Evolutionary conservation across 1,284 basidiomycete genomes (phyloP).

Genomic region (Polyporus tsugae): DNA sequence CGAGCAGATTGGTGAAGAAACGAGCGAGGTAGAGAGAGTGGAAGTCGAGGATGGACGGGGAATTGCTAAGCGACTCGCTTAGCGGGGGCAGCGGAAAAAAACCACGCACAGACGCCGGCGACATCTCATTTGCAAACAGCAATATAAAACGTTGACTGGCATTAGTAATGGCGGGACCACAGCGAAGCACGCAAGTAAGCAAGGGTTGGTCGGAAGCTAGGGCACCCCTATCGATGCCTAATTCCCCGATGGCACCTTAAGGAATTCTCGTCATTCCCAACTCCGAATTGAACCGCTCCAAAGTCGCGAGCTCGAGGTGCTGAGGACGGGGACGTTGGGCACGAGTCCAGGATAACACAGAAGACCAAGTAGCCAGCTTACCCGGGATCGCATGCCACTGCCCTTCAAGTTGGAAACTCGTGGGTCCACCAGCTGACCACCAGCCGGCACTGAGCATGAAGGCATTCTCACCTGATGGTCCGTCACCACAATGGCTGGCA

Average conservation of each 20-base stretch:
- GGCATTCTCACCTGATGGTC: not conserved
- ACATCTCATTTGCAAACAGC: no score
- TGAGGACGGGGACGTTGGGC: not conserved
- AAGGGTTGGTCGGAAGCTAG: constrained; percentile 5
- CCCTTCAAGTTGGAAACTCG: not conserved
- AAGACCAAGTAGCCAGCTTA: not conserved
- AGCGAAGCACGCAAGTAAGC: not conserved
- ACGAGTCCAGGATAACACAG: not conserved
- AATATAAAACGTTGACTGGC: not conserved
- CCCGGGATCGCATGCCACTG: not conserved
- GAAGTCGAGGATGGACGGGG: no score
- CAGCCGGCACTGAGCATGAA: not conserved
- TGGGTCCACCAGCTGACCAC: not conserved
- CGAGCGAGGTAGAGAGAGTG: no score
- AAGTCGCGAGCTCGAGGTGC: not conserved
- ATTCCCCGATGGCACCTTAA: not conserved
- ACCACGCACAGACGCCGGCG: no score
- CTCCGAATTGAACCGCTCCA: not conserved
- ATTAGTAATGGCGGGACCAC: not conserved
- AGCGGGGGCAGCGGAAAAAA: no score
- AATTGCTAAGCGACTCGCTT: no score
- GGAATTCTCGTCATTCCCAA: not conserved
- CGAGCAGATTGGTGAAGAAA: no score
- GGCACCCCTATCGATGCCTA: not conserved
- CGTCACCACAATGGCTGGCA: no score